Conservation (phyloP, 106 monocot species). For the Xerophyta viscosa region DNA sequence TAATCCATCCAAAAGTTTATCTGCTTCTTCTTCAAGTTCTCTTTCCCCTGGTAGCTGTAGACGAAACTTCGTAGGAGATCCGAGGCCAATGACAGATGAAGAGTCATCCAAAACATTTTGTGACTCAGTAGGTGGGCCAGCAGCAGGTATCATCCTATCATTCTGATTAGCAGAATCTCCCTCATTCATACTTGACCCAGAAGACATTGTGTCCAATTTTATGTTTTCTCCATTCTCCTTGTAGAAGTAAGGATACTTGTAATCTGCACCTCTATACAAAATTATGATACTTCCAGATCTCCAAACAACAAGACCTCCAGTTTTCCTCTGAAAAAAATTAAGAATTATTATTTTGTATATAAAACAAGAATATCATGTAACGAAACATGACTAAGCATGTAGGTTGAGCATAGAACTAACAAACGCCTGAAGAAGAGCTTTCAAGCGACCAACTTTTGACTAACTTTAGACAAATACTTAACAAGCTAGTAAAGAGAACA, state of each 20-base stretch:
- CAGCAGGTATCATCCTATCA: constrained; percentile 1
- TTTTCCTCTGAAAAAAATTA: constrained; percentile 70
- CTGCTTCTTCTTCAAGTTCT: constrained; percentile 71
- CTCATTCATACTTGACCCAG: constrained; percentile 5
- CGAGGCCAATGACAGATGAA: constrained; percentile 61
- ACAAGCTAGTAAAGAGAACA: too few relatives aligned
- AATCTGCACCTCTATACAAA: constrained; percentile 76
- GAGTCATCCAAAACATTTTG: constrained; percentile 4
- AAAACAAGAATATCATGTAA: neutral
- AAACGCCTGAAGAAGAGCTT: too few relatives aligned
- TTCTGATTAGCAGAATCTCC: constrained; percentile 14
- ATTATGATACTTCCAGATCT: constrained; percentile 86
- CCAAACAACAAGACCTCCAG: constrained; percentile 97
- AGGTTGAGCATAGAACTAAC: too few relatives aligned
- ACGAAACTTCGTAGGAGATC: constrained; percentile 63
- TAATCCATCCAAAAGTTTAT: constrained; percentile 72
- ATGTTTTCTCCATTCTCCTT: constrained; percentile 5
- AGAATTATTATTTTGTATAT: neutral
- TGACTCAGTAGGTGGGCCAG: constrained; percentile 8
- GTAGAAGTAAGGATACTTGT: constrained; percentile 83
- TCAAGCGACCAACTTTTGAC: too few relatives aligned
- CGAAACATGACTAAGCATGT: too few relatives aligned
- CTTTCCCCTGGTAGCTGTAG: constrained; percentile 70
- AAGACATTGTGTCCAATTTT: constrained; percentile 6
- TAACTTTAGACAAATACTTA: too few relatives aligned